Evolutionary conservation across 2,329 filamentous ascomycete genomes (phyloP).

Genomic region (Didymella glomerata): DNA sequence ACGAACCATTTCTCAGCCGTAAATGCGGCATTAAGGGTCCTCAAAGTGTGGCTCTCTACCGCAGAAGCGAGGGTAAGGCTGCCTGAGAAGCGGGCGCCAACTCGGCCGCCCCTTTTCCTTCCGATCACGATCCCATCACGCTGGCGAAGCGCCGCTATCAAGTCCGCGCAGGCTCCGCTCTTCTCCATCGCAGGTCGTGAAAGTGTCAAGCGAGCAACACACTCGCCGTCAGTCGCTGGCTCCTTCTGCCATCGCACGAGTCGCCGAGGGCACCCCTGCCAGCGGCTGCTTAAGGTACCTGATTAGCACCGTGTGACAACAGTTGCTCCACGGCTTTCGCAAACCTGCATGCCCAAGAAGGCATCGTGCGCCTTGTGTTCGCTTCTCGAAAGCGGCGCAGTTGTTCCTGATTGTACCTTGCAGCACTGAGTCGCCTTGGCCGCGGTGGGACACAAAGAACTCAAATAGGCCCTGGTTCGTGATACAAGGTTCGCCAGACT

Average conservation of each 20-base stretch:
- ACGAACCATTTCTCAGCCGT: neutral
- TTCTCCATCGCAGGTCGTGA: slow-evolving; percentile 23
- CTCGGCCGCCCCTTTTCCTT: slow-evolving; percentile 34
- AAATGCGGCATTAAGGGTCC: slow-evolving; percentile 1
- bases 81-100: slow-evolving; percentile 29
- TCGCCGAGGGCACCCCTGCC: slow-evolving; percentile 33
- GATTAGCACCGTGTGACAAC: slow-evolving; percentile 36
- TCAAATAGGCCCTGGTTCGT: slow-evolving; percentile 38
- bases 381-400: slow-evolving; percentile 40
- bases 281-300: slow-evolving; percentile 32
- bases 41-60: slow-evolving; percentile 6
- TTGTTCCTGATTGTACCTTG: slow-evolving; percentile 47
- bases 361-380: slow-evolving; percentile 37
- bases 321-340: slow-evolving; percentile 35
- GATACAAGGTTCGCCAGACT: slow-evolving; percentile 34
- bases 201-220: slow-evolving; percentile 16
- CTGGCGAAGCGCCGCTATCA: slow-evolving; percentile 34
- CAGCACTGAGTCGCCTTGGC: slow-evolving; percentile 40
- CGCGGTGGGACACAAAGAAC: slow-evolving; percentile 39
- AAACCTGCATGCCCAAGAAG: slow-evolving; percentile 46
- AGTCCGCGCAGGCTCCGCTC: slow-evolving; percentile 30
- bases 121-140: slow-evolving; percentile 20
- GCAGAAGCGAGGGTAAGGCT: slow-evolving; percentile 13
- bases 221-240: slow-evolving; percentile 25
- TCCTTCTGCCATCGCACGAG: slow-evolving; percentile 28